Evolutionary conservation across 2,329 filamentous ascomycete species (phyloP), one percentile per base, ranked within the genome.

Genomic region (Pseudogymnoascus sp.): DNA sequence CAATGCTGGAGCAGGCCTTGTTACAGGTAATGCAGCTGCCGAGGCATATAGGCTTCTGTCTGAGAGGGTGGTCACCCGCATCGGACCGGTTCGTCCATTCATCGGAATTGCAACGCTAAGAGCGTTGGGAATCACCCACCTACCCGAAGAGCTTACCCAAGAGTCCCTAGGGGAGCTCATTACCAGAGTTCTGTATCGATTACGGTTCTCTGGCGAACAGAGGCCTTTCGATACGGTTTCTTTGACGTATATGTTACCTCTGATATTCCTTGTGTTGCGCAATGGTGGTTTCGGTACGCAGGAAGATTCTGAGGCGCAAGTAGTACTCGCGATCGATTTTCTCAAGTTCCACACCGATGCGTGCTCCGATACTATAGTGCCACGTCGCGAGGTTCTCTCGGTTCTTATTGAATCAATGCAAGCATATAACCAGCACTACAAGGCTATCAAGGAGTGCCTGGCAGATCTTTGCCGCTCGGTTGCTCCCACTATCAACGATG

Each of bases 151-250:
- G 62, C 81, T 93, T 64, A 83, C 87, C 66, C 81, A 89, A 67
- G 95, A 97, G 72, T 85, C 89, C n/a, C 79, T 97, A 7, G 90
- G 91, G 63, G 86, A 88, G 64, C 83, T 97, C 11, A 82, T 96
- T 11, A 97, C 93, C 2, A 85, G 95, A 74, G 86, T 97, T 1
- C 79, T 99, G 4, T 97, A 97, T 75, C 88, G 93, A 59, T 79
- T 99, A 62, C 88, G 93, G 14, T 96, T 96, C 74, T 84, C 93
- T 39, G 89, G 90, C 62, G 95, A 97, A 73, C 93, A 97, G 74
- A 86, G 93, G n/a, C 92, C 93, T 0, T 92, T 99, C 69, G 95
- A 99, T 73, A 81, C 86, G 2, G 88, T 95, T 3, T 93, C 93
- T 0, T 79, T 97, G 23, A 91, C 90, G 64, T 99, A 97, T 73